Conservation (phyloP, 2,329 filamentous ascomycete species). For the Colletotrichum gloeosporioides region DNA sequence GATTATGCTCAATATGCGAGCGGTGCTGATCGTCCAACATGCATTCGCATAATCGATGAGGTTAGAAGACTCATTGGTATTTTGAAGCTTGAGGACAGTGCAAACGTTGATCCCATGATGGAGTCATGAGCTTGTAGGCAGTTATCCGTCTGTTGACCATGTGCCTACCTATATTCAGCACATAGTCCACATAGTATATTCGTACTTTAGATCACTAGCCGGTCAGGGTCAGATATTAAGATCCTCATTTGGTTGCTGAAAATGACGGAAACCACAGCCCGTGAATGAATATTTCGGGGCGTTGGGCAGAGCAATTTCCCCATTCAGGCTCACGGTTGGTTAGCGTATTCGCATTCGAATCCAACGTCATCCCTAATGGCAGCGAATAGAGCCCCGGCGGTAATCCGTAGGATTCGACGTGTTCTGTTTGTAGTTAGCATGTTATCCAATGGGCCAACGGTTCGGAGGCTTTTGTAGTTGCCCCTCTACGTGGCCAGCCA, state of each 20-base stretch:
- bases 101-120: neutral
- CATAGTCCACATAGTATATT: too few relatives aligned
- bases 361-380: neutral
- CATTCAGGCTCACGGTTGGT: neutral
- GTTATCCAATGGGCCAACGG: neutral
- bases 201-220: too few relatives aligned
- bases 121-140: neutral
- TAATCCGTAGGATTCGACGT: neutral
- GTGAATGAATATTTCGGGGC: neutral
- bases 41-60: neutral
- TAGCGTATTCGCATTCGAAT: neutral
- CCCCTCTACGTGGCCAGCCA: neutral
- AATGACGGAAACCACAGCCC: neutral
- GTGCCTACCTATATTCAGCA: too few relatives aligned
- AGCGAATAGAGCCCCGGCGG: neutral
- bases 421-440: neutral
- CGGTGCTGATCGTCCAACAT: neutral
- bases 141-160: too few relatives aligned
- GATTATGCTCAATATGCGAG: neutral
- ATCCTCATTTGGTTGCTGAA: neutral
- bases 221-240: too few relatives aligned
- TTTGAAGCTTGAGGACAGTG: neutral
- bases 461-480: neutral
- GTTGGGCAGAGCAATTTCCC: neutral
- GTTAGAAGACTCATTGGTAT: neutral